These are phyloP conservation scores for Leccinum uliginosum DNA, from an alignment of 768 basidiomycete genomes.

Conservation along the genomic window DNA sequence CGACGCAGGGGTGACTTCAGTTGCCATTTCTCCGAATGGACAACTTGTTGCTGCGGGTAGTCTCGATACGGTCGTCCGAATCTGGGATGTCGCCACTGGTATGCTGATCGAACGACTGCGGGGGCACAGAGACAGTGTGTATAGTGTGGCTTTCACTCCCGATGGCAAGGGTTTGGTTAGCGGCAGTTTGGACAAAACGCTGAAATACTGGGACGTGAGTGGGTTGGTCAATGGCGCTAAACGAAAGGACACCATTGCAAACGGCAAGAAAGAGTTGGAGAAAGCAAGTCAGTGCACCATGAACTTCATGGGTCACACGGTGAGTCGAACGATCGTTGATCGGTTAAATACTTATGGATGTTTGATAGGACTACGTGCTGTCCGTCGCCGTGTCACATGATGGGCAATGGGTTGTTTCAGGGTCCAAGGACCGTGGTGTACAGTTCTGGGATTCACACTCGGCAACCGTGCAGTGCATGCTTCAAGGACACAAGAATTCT, in stretches of 20 bases:
- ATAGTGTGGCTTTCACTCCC: constrained; percentile 88
- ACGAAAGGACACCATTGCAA: constrained; percentile 34
- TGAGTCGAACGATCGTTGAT: constrained; percentile 27
- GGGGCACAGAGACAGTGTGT: constrained; percentile 83
- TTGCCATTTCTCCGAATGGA: constrained; percentile 76
- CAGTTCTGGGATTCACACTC: constrained; percentile 87
- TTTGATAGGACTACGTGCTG: constrained; percentile 60
- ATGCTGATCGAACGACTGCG: constrained; percentile 64
- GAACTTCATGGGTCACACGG: constrained; percentile 89
- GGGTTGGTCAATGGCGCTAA: constrained; percentile 29
- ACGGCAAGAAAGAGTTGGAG: constrained; percentile 48
- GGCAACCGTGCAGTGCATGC: constrained; percentile 84
- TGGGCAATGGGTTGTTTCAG: constrained; percentile 92
- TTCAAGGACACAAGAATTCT: constrained; percentile 74
- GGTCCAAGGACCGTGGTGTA: constrained; percentile 93
- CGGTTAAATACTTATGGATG: not conserved
- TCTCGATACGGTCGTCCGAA: constrained; percentile 72
- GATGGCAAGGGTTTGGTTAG: constrained; percentile 87
- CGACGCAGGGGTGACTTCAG: constrained; percentile 73
- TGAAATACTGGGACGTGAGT: constrained; percentile 81
- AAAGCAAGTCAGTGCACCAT: constrained; percentile 61
- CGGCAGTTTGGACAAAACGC: constrained; percentile 84
- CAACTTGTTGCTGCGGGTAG: constrained; percentile 61
- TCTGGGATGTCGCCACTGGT: constrained; percentile 73
- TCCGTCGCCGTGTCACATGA: constrained; percentile 84